Evolutionary conservation across 345 rosid species (phyloP), one percentile per base, ranked within the genome.

Genomic region (Salix suchowensis): DNA sequence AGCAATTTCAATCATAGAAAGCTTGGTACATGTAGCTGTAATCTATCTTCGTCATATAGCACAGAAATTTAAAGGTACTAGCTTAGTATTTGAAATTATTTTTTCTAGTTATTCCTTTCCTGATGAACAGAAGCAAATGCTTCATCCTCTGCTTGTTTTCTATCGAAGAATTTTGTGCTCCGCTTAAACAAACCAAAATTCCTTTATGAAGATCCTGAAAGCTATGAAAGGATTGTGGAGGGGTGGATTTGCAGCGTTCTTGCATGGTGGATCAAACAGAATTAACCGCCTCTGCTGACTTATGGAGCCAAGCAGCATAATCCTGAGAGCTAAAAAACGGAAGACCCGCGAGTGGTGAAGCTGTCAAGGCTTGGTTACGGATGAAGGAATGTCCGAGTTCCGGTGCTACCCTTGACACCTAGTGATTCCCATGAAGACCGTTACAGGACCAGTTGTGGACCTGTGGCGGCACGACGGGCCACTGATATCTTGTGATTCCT

Each of bases 11-110:
- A 74, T 68, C 76, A 82, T 82, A 84, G 86, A 81, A 30, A 86
- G 75, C 80, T 81, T 70, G 84, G 86, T 81, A 82, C 75, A 80
- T 81, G 84, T 79, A 82, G 89, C 55, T 82, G 82, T 85, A 83
- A 82, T 77, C 77, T 80, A 65, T 77, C 74, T 52, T 67, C 76
- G 76, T 67, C 77, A 77, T 79, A 86, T 88, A 86, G 80, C 87
- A 85, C 77, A 84, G 75, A 76, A 82, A 77, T 67, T 69, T 80
- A 65, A 76, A 85, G 80, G 74, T 75, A 40, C 54, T 58, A 54
- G 7, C 58, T 52, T 40, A 26, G 36, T 15, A 42, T 68, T 19
- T n/a, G 24, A 37, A 50, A 1, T 24, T 46, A 13, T 26, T 76
- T 52, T 42, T 24, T 28, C 46, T 32, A 28, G 60, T 19, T 16